Conservation (phyloP, 2,329 filamentous ascomycete species). For the Neopestalotiopsis sp. region DNA sequence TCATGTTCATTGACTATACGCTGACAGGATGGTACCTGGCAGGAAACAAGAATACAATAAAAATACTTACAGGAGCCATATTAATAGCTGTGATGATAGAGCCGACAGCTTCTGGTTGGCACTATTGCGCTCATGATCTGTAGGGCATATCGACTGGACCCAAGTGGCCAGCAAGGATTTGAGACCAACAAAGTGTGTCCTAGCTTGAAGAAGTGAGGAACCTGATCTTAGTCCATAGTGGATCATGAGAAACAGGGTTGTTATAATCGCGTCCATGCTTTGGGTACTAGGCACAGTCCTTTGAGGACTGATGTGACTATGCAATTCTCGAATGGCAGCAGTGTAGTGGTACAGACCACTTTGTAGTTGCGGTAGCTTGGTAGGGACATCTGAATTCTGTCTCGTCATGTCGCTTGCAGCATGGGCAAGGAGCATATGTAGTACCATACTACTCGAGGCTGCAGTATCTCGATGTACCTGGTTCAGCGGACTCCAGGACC, state of each 20-base stretch:
- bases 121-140: neutral
- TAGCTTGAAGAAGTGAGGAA: constrained; percentile 8
- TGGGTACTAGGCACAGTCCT: neutral
- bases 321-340: neutral
- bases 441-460: constrained; percentile 19
- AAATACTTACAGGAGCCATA: constrained; percentile 5
- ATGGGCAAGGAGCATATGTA: constrained; percentile 18
- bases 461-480: constrained; percentile 15
- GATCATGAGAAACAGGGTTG: constrained; percentile 19
- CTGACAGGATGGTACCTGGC: no score
- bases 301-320: neutral
- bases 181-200: constrained; percentile 8
- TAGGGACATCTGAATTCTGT: neutral
- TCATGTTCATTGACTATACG: no score
- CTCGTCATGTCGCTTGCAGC: constrained; percentile 17
- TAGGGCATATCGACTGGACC: neutral
- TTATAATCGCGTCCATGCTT: constrained; percentile 13
- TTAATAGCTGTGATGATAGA: neutral
- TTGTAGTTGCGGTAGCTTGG: neutral
- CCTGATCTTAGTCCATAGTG: constrained; percentile 13
- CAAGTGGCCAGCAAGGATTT: constrained; percentile 9
- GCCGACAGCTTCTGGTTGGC: neutral
- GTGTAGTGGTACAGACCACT: constrained; percentile 1
- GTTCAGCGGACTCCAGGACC: constrained; percentile 14
- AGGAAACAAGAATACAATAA: no score